Conservation (phyloP, 441 rosid genomes). For the Sinapis alba region DNA sequence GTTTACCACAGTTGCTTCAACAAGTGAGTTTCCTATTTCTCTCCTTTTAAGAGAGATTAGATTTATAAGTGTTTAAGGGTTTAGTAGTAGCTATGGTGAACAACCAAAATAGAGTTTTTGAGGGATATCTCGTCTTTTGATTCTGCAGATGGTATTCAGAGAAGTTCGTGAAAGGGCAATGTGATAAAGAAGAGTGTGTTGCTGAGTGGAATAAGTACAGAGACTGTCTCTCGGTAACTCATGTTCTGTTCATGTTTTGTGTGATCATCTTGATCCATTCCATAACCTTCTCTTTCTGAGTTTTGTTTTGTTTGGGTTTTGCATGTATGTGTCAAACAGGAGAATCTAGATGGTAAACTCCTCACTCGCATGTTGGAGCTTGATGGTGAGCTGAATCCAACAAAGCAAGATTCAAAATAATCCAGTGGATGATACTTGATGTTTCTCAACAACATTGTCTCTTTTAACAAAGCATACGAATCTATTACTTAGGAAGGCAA, state of each 20-base stretch:
- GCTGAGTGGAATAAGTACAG: constrained; percentile 77
- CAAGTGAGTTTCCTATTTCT: constrained; percentile 46
- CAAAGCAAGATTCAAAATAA: constrained; percentile 35
- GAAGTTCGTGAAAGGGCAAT: constrained; percentile 76
- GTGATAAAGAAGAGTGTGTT: constrained; percentile 77
- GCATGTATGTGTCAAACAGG: constrained; percentile 43
- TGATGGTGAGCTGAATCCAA: constrained; percentile 44
- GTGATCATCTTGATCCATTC: background rate
- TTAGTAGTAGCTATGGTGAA: background rate
- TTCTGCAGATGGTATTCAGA: constrained; percentile 91
- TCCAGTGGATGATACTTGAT: constrained; percentile 29
- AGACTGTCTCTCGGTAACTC: constrained; percentile 79
- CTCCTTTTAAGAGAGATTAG: background rate
- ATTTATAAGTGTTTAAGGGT: background rate
- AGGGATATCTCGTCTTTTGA: background rate
- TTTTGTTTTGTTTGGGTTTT: background rate
- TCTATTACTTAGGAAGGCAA: background rate
- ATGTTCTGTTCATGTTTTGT: background rate
- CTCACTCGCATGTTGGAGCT: constrained; percentile 71
- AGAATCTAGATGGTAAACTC: constrained; percentile 78
- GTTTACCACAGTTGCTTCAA: constrained; percentile 88
- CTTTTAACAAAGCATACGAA: background rate
- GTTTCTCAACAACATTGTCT: constrained; percentile 10
- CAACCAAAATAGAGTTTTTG: background rate
- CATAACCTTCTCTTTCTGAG: background rate